Evolutionary conservation across 1,139 yeast species (phyloP).

Genomic region (Yamadazyma kanchanaburiensis): DNA sequence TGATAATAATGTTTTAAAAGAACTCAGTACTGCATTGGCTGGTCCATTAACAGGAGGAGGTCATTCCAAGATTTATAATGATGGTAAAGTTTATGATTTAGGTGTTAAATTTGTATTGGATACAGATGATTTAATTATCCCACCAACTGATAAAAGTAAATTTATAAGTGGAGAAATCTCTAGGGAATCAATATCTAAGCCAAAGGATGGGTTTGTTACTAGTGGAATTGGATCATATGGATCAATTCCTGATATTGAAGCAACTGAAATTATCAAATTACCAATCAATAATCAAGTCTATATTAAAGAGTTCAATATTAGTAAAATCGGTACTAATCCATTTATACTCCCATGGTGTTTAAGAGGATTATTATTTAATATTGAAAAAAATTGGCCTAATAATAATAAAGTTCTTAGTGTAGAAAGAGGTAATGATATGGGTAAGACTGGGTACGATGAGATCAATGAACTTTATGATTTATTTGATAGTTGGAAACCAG

Average conservation of each 20-base stretch:
- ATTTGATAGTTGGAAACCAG: slow-evolving; percentile 86
- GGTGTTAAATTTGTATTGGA: slow-evolving; percentile 74
- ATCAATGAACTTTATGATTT: slow-evolving; percentile 60
- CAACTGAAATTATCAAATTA: slow-evolving; percentile 15
- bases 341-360: slow-evolving; percentile 90
- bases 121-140: slow-evolving; percentile 59
- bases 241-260: slow-evolving; percentile 7
- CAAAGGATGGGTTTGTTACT: slow-evolving; percentile 10
- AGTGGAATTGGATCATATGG: slow-evolving; percentile 22
- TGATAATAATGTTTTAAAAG: slow-evolving; percentile 77
- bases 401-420: slow-evolving; percentile 24
- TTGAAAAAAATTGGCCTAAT: slow-evolving; percentile 55
- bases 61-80: slow-evolving; percentile 86
- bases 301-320: slow-evolving; percentile 58
- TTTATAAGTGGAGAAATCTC: slow-evolving; percentile 6
- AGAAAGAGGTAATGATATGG: slow-evolving; percentile 22
- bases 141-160: slow-evolving; percentile 18
- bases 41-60: slow-evolving; percentile 96
- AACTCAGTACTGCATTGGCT: slow-evolving; percentile 76
- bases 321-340: slow-evolving; percentile 70
- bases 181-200: background rate
- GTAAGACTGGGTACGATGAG: slow-evolving; percentile 46
- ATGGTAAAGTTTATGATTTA: slow-evolving; percentile 76
- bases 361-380: slow-evolving; percentile 68
- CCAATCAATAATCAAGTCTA: slow-evolving; percentile 48